Evolutionary conservation across 108 stramenopile species (phyloP).

Genomic region (Asterionellopsis glacialis): DNA sequence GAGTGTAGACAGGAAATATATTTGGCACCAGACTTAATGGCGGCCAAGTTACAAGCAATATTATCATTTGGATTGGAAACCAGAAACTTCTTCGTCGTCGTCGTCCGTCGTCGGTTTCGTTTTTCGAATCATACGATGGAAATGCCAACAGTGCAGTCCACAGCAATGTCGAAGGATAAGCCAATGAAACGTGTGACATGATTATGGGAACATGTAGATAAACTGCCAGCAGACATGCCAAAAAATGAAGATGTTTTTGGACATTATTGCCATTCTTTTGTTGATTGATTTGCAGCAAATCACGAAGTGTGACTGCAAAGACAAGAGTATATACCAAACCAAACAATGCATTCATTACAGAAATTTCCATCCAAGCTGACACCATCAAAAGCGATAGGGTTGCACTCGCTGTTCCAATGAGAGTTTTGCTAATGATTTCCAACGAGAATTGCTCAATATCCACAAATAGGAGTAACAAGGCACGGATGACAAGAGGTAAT

Average conservation of each 20-base stretch:
- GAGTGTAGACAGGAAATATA: constrained; percentile 43
- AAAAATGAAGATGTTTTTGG: constrained; percentile 48
- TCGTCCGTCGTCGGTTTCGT: constrained; percentile 10
- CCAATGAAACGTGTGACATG: constrained; percentile 65
- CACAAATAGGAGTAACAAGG: constrained; percentile 43
- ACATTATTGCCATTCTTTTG: too few species aligned
- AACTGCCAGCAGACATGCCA: constrained; percentile 50
- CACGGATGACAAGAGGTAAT: constrained; percentile 64
- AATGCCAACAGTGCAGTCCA: constrained; percentile 12
- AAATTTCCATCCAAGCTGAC: neutral
- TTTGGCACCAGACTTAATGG: constrained; percentile 49
- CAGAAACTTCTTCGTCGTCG: neutral
- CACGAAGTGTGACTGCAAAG: neutral
- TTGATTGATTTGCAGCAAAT: too few species aligned
- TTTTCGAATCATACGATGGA: constrained; percentile 4
- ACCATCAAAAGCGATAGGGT: neutral
- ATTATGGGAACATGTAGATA: constrained; percentile 71
- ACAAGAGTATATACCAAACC: neutral
- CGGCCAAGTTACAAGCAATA: constrained; percentile 42
- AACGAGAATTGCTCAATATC: constrained; percentile 35
- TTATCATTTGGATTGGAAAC: constrained; percentile 1
- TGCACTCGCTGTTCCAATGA: too few species aligned
- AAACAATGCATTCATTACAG: neutral
- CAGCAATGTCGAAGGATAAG: constrained; percentile 62
- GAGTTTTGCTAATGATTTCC: too few species aligned